Evolutionary conservation across 2,329 filamentous ascomycete species (phyloP).

Genomic region (Xylaria arbuscula): DNA sequence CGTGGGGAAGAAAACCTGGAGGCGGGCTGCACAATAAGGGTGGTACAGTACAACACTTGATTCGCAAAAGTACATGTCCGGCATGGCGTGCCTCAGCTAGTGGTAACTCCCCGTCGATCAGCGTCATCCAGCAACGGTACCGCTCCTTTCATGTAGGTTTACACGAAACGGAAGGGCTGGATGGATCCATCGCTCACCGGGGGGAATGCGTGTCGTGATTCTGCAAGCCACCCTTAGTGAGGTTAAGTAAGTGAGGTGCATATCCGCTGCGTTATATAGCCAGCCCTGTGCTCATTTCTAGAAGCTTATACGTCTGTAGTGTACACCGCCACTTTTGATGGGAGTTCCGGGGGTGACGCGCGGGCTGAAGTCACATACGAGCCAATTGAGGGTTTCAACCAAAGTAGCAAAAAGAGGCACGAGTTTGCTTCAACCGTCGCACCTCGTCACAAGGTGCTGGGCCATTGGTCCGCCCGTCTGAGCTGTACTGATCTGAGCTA

Average conservation of each 20-base stretch:
- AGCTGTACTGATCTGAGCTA: conserved; percentile 3
- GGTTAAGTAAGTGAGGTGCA: conserved; percentile 18
- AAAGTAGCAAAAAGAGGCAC: conserved; percentile 15
- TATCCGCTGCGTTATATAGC: conserved; percentile 17
- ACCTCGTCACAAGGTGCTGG: neutral
- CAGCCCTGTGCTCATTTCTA: conserved; percentile 23
- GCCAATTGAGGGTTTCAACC: conserved; percentile 24
- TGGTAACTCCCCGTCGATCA: conserved; percentile 18
- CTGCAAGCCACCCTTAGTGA: conserved; percentile 17
- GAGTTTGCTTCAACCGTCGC: conserved; percentile 5
- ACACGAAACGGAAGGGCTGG: conserved; percentile 16
- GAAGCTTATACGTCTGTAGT: conserved; percentile 22
- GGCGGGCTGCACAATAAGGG: conserved; percentile 15
- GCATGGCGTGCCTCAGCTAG: conserved; percentile 17
- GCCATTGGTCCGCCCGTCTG: conserved; percentile 2
- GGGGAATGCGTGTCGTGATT: conserved; percentile 10
- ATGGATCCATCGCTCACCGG: conserved; percentile 22
- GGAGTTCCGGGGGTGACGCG: conserved; percentile 33
- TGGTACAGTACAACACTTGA: neutral
- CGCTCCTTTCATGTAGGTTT: conserved; percentile 19
- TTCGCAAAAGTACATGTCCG: neutral
- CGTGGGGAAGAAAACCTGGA: conserved; percentile 38
- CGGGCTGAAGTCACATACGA: conserved; percentile 27
- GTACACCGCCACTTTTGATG: conserved; percentile 33
- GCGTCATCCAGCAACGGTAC: conserved; percentile 21